Percentiles rank a stretch among this genome's conserved stretches.
phyloP scores from a whole-genome alignment of 495 filamentous ascomycete species.

The Neurospora sp. region DNA sequence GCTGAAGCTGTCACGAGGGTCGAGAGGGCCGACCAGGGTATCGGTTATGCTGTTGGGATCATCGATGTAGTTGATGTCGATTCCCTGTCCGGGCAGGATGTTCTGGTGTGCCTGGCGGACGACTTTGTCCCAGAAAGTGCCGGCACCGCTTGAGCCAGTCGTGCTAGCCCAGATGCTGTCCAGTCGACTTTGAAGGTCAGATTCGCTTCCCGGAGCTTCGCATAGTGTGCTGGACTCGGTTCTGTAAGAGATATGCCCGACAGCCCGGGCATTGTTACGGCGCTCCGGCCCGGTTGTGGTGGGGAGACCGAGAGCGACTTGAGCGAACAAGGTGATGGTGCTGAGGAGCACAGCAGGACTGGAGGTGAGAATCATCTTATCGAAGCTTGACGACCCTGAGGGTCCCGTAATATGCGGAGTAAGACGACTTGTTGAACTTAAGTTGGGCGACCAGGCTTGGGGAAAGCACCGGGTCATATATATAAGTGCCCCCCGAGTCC shows the following conservation, averaged over 20 bases:
- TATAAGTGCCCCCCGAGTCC: background rate
- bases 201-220: background rate
- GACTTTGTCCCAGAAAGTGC: background rate
- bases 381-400: background rate
- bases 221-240: background rate
- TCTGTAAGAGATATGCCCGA: background rate
- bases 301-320: background rate
- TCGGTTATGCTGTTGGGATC: background rate
- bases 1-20: background rate
- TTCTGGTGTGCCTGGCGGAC: background rate
- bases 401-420: background rate
- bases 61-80: background rate
- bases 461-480: background rate
- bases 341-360: background rate
- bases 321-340: background rate
- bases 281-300: background rate
- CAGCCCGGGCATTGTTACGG: background rate
- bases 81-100: background rate
- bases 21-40: background rate
- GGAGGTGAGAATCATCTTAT: background rate
- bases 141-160: background rate
- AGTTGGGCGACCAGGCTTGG: background rate
- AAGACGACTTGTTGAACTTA: background rate
- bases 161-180: background rate
- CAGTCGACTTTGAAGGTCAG: background rate